phyloP scores from a whole-genome alignment of 148 eudicot species.

The Oxyria digyna region DNA sequence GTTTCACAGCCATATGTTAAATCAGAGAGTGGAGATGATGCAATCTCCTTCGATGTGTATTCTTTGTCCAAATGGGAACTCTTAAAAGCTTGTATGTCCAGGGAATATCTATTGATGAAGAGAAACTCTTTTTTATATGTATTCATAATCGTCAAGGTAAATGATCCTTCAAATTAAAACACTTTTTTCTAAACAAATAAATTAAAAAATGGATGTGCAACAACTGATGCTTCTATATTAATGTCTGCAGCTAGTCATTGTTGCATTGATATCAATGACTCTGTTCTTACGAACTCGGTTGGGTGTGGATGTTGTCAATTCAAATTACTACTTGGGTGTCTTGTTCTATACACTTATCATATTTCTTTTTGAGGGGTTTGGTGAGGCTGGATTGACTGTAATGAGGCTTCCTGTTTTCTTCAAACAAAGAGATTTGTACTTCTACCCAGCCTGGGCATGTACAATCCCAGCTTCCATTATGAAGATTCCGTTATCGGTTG shows the following conservation, averaged over 20 bases:
- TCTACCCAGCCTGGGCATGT: conserved; percentile 85
- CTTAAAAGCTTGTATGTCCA: conserved; percentile 56
- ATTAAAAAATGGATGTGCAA: neutral
- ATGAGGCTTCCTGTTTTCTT: conserved; percentile 60
- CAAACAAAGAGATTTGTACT: conserved; percentile 68
- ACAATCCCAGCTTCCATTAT: conserved; percentile 57
- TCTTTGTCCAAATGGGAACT: conserved; percentile 58
- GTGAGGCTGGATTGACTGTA: conserved; percentile 56
- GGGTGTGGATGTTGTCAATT: conserved; percentile 43
- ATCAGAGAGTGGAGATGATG: conserved; percentile 28
- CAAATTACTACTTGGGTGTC: conserved; percentile 53
- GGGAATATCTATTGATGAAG: conserved; percentile 64
- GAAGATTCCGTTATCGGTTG: conserved; percentile 56
- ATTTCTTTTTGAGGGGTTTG: conserved; percentile 52
- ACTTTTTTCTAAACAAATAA: too few species aligned
- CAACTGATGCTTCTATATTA: neutral
- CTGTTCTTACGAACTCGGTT: conserved; percentile 49
- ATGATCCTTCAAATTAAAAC: too few species aligned
- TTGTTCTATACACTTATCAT: conserved; percentile 43
- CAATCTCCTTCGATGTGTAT: conserved; percentile 31
- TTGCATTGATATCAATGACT: conserved; percentile 50
- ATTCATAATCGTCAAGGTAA: conserved; percentile 57
- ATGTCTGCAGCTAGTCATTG: conserved; percentile 35
- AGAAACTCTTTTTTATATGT: conserved; percentile 60
- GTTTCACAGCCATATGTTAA: conserved; percentile 33